Percentiles rank a stretch among this genome's conserved stretches.
Conservation (phyloP, 139 green algal genomes). For the Trebouxia sp. region DNA sequence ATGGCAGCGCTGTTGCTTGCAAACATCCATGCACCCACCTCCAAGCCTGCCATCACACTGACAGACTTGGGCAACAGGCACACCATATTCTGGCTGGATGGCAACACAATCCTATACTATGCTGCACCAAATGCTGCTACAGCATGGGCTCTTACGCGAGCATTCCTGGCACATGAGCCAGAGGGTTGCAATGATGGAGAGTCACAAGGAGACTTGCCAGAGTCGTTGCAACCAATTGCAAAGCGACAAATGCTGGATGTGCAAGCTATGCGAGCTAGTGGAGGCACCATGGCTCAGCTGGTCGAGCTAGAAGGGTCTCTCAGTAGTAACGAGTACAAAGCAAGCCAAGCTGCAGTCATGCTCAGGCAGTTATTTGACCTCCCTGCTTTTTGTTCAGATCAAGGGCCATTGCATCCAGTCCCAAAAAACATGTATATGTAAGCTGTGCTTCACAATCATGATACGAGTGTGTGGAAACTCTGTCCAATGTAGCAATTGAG, state of each 20-base stretch:
- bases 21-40: background rate
- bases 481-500: no score
- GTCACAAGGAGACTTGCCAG: background rate
- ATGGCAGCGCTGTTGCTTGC: slow-evolving; percentile 8
- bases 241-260: background rate
- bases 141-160: background rate
- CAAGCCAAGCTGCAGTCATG: slow-evolving; percentile 1
- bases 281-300: background rate
- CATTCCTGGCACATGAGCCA: background rate
- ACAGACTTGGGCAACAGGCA: background rate
- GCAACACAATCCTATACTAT: background rate
- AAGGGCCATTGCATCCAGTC: background rate
- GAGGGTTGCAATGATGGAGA: background rate
- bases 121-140: background rate
- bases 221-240: background rate
- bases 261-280: background rate
- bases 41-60: background rate
- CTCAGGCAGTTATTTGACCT: slow-evolving; percentile 6
- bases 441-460: no score
- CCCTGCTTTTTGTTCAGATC: slow-evolving; percentile 6
- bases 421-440: no score
- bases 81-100: slow-evolving; percentile 1
- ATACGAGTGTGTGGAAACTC: no score
- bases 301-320: background rate
- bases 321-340: background rate